A percentile compares a stretch with the other conserved stretches of the same genome.
Conservation (phyloP, 768 basidiomycete species). For the Neoboletus brunneissimus region DNA sequence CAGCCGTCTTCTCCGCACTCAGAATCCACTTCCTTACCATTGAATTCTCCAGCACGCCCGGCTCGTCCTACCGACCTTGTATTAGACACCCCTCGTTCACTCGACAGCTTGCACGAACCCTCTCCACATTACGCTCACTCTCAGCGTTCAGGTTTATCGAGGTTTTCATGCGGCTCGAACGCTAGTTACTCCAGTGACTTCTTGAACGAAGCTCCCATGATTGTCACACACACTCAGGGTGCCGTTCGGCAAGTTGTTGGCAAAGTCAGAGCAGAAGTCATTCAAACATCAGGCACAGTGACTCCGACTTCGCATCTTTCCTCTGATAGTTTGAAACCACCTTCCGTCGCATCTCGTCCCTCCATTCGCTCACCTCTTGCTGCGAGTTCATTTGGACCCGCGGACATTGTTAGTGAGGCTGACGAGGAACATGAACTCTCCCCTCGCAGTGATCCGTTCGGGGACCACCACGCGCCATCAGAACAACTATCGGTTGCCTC, state of each 20-base stretch:
- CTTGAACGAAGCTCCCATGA: slow-evolving; percentile 77
- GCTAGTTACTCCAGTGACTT: slow-evolving; percentile 78
- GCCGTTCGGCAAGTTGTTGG: slow-evolving; percentile 71
- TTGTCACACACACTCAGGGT: slow-evolving; percentile 65
- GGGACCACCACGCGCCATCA: slow-evolving; percentile 47
- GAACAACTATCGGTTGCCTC: slow-evolving; percentile 15
- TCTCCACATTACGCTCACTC: slow-evolving; percentile 44
- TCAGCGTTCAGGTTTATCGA: slow-evolving; percentile 51
- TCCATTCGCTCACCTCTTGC: slow-evolving; percentile 65
- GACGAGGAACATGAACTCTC: slow-evolving; percentile 31
- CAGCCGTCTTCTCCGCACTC: slow-evolving; percentile 36
- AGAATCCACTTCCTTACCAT: slow-evolving; percentile 14
- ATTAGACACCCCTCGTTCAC: slow-evolving; percentile 61
- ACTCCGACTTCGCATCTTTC: slow-evolving; percentile 28
- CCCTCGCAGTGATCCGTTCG: slow-evolving; percentile 53
- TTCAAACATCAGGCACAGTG: slow-evolving; percentile 51
- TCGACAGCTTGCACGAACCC: slow-evolving; percentile 42
- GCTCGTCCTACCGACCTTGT: slow-evolving; percentile 57
- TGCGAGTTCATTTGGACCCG: slow-evolving; percentile 66
- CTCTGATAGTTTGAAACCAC: slow-evolving; percentile 41
- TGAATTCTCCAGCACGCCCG: slow-evolving; percentile 50
- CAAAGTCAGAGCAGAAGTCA: slow-evolving; percentile 76
- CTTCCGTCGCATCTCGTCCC: slow-evolving; percentile 40
- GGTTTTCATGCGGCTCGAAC: slow-evolving; percentile 70
- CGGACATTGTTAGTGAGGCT: slow-evolving; percentile 55